Evolutionary conservation across 2,329 filamentous ascomycete genomes (phyloP).

Genomic region (Trichoderma brevicompactum): DNA sequence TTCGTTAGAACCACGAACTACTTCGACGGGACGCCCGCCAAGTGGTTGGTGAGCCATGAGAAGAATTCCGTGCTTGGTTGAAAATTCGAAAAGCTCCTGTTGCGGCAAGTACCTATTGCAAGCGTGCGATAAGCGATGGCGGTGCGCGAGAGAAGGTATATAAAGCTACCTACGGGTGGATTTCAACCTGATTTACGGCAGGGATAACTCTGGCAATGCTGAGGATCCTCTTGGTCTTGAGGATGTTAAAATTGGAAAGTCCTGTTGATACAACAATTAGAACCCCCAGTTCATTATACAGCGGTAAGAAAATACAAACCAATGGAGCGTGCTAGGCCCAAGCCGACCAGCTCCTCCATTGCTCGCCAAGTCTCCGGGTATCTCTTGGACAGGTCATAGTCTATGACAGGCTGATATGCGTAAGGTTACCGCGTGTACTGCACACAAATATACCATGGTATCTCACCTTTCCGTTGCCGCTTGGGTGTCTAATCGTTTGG

Average conservation of each 20-base stretch:
- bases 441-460: not conserved
- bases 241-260: constrained; percentile 21
- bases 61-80: constrained; percentile 1
- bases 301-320: not conserved
- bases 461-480: constrained; percentile 20
- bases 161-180: constrained; percentile 6
- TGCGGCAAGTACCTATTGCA: constrained; percentile 6
- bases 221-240: constrained; percentile 10
- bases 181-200: constrained; percentile 7
- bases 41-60: constrained; percentile 20
- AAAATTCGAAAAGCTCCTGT: constrained; percentile 12
- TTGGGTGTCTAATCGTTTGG: constrained; percentile 12
- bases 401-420: constrained; percentile 12
- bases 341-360: constrained; percentile 11
- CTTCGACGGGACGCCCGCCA: constrained; percentile 1
- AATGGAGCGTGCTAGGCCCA: constrained; percentile 8
- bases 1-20: constrained; percentile 5
- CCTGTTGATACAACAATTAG: not conserved
- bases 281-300: not conserved
- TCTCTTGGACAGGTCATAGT: constrained; percentile 10
- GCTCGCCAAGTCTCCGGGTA: constrained; percentile 21
- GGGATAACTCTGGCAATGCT: not conserved
- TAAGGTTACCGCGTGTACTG: not conserved
- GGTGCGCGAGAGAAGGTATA: not conserved
- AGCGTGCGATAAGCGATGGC: not conserved